Conservation (phyloP, 2,329 filamentous ascomycete genomes). For the Tolypocladium ophioglossoides region DNA sequence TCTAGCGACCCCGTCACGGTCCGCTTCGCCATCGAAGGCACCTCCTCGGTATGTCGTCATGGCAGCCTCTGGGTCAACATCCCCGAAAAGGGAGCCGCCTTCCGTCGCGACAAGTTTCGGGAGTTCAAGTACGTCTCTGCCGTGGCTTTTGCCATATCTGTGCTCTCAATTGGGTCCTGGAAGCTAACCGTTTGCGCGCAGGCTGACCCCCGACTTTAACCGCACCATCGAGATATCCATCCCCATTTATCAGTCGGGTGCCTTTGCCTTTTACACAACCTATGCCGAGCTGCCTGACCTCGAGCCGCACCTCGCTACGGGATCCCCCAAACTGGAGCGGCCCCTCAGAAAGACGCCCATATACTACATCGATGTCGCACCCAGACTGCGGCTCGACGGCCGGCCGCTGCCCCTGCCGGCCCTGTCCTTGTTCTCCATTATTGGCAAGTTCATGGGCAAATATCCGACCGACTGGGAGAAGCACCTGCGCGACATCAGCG, state of each 20-base stretch:
- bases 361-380: slow-evolving; percentile 92
- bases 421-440: slow-evolving; percentile 81
- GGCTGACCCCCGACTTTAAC: slow-evolving; percentile 87
- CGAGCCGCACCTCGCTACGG: slow-evolving; percentile 15
- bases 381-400: slow-evolving; percentile 64
- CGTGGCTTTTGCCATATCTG: neutral
- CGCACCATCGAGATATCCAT: slow-evolving; percentile 83
- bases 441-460: slow-evolving; percentile 96
- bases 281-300: slow-evolving; percentile 76
- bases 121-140: slow-evolving; percentile 67
- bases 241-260: slow-evolving; percentile 70
- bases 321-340: slow-evolving; percentile 23
- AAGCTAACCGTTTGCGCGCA: slow-evolving; percentile 21
- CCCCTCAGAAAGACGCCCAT: slow-evolving; percentile 55
- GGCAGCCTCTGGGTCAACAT: slow-evolving; percentile 97
- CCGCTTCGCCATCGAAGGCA: slow-evolving; percentile 86
- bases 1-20: slow-evolving; percentile 67
- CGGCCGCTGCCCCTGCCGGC: slow-evolving; percentile 72
- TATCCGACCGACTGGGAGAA: slow-evolving; percentile 86
- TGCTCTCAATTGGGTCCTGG: neutral
- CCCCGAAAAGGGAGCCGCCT: slow-evolving; percentile 63
- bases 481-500: slow-evolving; percentile 78
- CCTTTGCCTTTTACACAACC: slow-evolving; percentile 90
- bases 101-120: slow-evolving; percentile 68
- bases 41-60: slow-evolving; percentile 88